These are phyloP conservation scores for Heracleum sosnowskyi DNA, from an alignment of 129 eudicot species.

Conservation along the genomic window DNA sequence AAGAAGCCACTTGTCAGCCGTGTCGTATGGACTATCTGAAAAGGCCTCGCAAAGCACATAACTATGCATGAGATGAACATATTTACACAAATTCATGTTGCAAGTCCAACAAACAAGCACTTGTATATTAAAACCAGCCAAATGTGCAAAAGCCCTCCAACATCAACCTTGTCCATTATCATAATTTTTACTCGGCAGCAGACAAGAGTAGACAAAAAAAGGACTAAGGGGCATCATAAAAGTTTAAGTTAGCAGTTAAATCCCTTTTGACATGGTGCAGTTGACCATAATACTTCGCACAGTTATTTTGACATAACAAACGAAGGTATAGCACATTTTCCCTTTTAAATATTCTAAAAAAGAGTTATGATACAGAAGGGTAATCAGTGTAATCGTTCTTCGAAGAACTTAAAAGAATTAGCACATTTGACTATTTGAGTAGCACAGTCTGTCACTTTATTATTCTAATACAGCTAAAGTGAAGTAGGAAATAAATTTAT, in stretches of 20 bases:
- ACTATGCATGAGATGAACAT: background rate
- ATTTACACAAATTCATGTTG: background rate
- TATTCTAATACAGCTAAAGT: background rate
- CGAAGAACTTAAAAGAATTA: background rate
- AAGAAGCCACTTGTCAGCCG: constrained; percentile 96
- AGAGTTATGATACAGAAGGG: background rate
- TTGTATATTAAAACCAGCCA: background rate
- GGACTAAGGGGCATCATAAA: background rate
- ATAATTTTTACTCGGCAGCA: background rate
- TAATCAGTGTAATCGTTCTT: too few species aligned
- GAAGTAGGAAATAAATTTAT: too few species aligned
- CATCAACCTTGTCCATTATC: background rate
- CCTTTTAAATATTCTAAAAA: background rate
- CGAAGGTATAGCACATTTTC: background rate
- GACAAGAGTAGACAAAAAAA: background rate
- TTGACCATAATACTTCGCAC: background rate
- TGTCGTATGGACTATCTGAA: constrained; percentile 51
- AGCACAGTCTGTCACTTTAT: too few species aligned
- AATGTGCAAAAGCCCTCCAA: background rate
- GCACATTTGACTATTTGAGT: background rate
- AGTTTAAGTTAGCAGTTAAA: background rate
- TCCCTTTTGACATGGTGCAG: background rate
- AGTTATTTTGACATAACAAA: background rate
- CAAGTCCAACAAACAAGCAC: background rate
- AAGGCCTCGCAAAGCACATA: constrained; percentile 1